Evolutionary conservation across 305 asterid species (phyloP).

Genomic region (Ajuga reptans): DNA sequence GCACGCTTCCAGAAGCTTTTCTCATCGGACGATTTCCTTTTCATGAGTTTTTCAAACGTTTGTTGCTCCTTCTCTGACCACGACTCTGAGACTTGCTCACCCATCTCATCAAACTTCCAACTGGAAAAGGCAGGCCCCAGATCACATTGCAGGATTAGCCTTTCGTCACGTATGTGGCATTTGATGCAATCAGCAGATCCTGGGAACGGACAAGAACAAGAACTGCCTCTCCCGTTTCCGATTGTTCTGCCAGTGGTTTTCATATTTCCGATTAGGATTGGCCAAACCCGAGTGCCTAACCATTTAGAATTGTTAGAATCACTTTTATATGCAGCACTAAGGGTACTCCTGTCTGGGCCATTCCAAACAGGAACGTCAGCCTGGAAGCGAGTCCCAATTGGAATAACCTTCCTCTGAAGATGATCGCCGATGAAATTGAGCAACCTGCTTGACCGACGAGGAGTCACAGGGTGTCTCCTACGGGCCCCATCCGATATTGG

Average conservation of each 20-base stretch:
- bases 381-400: slow-evolving; percentile 78
- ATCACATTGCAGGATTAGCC: slow-evolving; percentile 37
- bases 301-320: slow-evolving; percentile 44
- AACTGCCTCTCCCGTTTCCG: slow-evolving; percentile 50
- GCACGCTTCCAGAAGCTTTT: slow-evolving; percentile 47
- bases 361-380: slow-evolving; percentile 58
- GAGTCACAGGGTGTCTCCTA: slow-evolving; percentile 29
- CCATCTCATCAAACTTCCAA: slow-evolving; percentile 79
- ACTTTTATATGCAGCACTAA: slow-evolving; percentile 15
- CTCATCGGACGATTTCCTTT: slow-evolving; percentile 28
- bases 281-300: slow-evolving; percentile 63
- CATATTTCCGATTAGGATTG: slow-evolving; percentile 21
- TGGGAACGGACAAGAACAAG: slow-evolving; percentile 40
- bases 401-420: slow-evolving; percentile 43
- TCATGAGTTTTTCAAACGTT: slow-evolving; percentile 41
- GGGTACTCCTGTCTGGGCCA: slow-evolving; percentile 22
- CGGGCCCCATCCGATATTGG: slow-evolving; percentile 15
- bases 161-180: slow-evolving; percentile 42
- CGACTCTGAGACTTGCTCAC: slow-evolving; percentile 47
- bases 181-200: slow-evolving; percentile 43
- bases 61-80: slow-evolving; percentile 60
- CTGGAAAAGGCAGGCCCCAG: slow-evolving; percentile 53
- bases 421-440: slow-evolving; percentile 35
- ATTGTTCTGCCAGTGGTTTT: slow-evolving; percentile 24
- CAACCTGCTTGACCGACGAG: slow-evolving; percentile 34